phyloP scores from a whole-genome alignment of 306 rosid species.

The Clitoria ternatea region DNA sequence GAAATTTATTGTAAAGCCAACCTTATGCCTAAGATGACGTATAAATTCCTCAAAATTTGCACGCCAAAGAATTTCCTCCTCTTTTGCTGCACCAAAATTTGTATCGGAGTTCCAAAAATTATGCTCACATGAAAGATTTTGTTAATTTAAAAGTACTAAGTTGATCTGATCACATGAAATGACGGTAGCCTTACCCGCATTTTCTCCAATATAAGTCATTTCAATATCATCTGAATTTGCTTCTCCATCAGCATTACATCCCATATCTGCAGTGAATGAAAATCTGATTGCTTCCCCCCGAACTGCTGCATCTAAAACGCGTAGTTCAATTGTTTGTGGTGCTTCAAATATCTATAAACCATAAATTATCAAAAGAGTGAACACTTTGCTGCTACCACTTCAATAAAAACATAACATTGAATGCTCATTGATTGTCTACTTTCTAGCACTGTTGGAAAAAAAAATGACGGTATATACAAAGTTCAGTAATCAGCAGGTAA shows the following conservation, averaged over 20 bases:
- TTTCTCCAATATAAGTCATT: slow-evolving; percentile 34
- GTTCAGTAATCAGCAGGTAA: neutral
- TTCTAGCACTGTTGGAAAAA: neutral
- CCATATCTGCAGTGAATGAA: slow-evolving; percentile 40
- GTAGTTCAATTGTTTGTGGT: slow-evolving; percentile 53
- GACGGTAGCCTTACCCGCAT: slow-evolving; percentile 41
- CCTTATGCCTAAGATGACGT: slow-evolving; percentile 74
- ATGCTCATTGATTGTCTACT: slow-evolving; percentile 1
- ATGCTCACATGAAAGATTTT: slow-evolving; percentile 29
- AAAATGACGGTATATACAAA: too few species aligned
- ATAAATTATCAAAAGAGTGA: slow-evolving; percentile 10
- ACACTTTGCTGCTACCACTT: slow-evolving; percentile 11
- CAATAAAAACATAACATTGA: slow-evolving; percentile 8
- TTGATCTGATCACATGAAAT: slow-evolving; percentile 18
- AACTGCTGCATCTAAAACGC: slow-evolving; percentile 53
- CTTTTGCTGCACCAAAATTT: slow-evolving; percentile 35
- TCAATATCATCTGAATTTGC: slow-evolving; percentile 37
- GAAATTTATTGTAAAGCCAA: slow-evolving; percentile 24
- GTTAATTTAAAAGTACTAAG: slow-evolving; percentile 13
- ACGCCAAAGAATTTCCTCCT: slow-evolving; percentile 56
- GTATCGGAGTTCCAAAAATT: slow-evolving; percentile 33
- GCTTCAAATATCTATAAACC: slow-evolving; percentile 43
- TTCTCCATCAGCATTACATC: slow-evolving; percentile 28
- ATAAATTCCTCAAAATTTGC: slow-evolving; percentile 90
- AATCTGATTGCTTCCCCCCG: slow-evolving; percentile 58